phyloP scores from a whole-genome alignment of 2,329 filamentous ascomycete genomes.

The Fusarium dimerum region DNA sequence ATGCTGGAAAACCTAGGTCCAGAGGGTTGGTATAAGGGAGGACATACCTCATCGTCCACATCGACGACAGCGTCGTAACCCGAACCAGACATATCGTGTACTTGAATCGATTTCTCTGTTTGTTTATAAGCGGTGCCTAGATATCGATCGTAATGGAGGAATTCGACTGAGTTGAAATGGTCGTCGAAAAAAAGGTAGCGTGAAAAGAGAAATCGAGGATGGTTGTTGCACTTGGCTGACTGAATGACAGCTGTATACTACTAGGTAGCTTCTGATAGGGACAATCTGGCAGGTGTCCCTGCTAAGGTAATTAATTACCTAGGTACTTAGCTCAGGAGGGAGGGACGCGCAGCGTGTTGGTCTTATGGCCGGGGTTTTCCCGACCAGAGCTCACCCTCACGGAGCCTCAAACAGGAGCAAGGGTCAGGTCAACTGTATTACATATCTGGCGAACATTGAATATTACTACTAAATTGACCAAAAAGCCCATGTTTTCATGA shows the following conservation, averaged over 20 bases:
- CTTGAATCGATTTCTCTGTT: neutral
- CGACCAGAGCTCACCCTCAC: constrained; percentile 6
- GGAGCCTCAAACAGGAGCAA: too few relatives aligned
- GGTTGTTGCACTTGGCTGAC: constrained; percentile 4
- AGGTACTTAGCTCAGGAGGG: constrained; percentile 27
- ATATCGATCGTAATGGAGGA: neutral
- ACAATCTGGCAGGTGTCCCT: constrained; percentile 35
- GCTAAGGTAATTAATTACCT: constrained; percentile 8
- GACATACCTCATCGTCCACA: constrained; percentile 83
- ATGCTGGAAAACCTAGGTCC: neutral
- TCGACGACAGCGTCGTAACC: constrained; percentile 99
- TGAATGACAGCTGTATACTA: neutral
- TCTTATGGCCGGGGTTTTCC: constrained; percentile 24
- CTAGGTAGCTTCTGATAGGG: constrained; percentile 26
- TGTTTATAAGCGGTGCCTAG: neutral
- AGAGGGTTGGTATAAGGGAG: constrained; percentile 8
- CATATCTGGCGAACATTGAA: too few relatives aligned
- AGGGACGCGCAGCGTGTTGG: constrained; percentile 21
- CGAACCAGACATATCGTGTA: constrained; percentile 68
- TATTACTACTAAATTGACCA: too few relatives aligned
- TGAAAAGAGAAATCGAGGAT: constrained; percentile 15
- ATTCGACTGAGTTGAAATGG: constrained; percentile 2
- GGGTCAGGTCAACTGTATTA: too few relatives aligned
- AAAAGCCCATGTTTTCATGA: too few relatives aligned
- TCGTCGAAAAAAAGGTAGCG: constrained; percentile 2